Conservation (phyloP, 2,329 filamentous ascomycete genomes). For the Penicillium vulpinum region DNA sequence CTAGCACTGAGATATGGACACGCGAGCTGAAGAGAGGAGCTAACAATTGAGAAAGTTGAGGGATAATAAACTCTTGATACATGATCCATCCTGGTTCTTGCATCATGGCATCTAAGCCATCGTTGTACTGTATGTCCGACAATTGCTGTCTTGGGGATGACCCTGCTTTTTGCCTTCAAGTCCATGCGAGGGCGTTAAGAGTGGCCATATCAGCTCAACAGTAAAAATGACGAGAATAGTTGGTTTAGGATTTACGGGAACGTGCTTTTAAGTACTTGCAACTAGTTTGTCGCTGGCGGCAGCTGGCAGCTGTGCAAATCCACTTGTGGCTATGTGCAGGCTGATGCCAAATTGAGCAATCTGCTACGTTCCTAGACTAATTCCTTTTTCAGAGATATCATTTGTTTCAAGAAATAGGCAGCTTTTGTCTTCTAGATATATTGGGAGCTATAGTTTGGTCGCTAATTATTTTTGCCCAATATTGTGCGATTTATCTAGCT, state of each 20-base stretch:
- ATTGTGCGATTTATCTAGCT: too few relatives aligned
- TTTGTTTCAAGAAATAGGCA: neutral
- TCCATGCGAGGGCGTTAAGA: conserved; percentile 48
- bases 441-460: too few relatives aligned
- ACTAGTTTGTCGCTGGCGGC: too few relatives aligned
- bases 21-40: conserved; percentile 45
- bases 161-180: conserved; percentile 2
- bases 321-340: neutral
- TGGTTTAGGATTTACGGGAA: too few relatives aligned
- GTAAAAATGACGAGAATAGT: too few relatives aligned
- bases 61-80: conserved; percentile 51
- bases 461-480: too few relatives aligned
- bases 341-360: neutral
- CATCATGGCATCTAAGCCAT: conserved; percentile 50
- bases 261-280: too few relatives aligned
- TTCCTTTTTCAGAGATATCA: too few relatives aligned
- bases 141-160: conserved; percentile 3
- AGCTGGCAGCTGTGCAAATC: neutral
- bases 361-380: neutral
- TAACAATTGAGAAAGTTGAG: conserved; percentile 48
- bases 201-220: conserved; percentile 41
- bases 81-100: conserved; percentile 26
- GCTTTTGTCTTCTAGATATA: neutral
- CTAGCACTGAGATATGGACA: conserved; percentile 53
- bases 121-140: conserved; percentile 50